Percentiles rank a stretch among this genome's conserved stretches.
Evolutionary conservation across 805 yeast species (phyloP).

Genomic region (Starmerella apicola): DNA sequence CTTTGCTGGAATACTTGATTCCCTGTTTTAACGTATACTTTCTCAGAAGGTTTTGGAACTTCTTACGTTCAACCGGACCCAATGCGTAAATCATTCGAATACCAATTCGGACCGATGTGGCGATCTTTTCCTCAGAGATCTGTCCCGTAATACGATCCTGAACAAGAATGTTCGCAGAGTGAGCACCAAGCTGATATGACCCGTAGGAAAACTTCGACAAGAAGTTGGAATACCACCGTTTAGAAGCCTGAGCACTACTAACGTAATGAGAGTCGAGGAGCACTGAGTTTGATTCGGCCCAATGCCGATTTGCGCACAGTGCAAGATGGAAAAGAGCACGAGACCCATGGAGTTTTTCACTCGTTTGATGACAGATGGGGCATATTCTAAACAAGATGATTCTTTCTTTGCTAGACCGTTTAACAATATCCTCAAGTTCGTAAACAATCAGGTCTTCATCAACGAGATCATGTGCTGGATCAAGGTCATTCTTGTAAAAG

Average conservation of each 20-base stretch:
- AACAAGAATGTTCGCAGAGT: slow-evolving; percentile 86
- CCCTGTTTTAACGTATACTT: slow-evolving; percentile 74
- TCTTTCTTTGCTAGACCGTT: slow-evolving; percentile 25
- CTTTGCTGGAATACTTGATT: slow-evolving; percentile 58
- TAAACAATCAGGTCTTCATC: slow-evolving; percentile 43
- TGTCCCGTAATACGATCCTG: slow-evolving; percentile 86
- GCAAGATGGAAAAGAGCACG: slow-evolving; percentile 66
- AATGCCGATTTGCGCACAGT: slow-evolving; percentile 66
- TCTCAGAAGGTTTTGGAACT: slow-evolving; percentile 58
- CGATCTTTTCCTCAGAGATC: slow-evolving; percentile 86
- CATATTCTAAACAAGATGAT: slow-evolving; percentile 57
- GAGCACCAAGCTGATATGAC: slow-evolving; percentile 68
- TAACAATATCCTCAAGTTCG: slow-evolving; percentile 36
- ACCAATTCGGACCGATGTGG: slow-evolving; percentile 76
- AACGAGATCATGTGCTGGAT: slow-evolving; percentile 31
- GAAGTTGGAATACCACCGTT: slow-evolving; percentile 78
- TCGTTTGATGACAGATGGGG: slow-evolving; percentile 55
- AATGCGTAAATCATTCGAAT: slow-evolving; percentile 72
- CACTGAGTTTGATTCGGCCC: slow-evolving; percentile 51
- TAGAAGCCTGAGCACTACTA: slow-evolving; percentile 68
- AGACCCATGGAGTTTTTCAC: background rate
- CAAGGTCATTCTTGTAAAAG: slow-evolving; percentile 24
- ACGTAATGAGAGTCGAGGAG: slow-evolving; percentile 53
- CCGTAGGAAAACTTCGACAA: slow-evolving; percentile 81
- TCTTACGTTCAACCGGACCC: slow-evolving; percentile 72